phyloP scores from a whole-genome alignment of 1,139 yeast species.

The Kodamaea arcana region DNA sequence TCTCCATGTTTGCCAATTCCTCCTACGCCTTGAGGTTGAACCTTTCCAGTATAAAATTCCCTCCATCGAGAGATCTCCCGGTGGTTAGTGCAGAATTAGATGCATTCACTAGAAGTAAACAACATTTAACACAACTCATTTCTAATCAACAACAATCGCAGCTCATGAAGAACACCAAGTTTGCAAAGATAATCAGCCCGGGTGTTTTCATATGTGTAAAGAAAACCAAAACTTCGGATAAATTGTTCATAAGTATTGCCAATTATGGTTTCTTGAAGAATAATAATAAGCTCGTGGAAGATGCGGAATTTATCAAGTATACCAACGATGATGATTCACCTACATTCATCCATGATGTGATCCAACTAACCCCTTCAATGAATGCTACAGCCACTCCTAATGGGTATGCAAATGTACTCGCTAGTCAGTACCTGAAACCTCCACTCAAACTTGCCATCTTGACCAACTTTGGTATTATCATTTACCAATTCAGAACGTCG shows the following conservation, averaged over 20 bases:
- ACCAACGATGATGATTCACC: conserved; percentile 16
- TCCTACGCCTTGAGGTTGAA: conserved; percentile 22
- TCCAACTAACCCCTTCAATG: conserved; percentile 65
- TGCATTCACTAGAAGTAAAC: conserved; percentile 41
- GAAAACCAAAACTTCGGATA: conserved; percentile 42
- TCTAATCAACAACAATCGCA: conserved; percentile 44
- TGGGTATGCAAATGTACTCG: conserved; percentile 80
- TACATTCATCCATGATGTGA: conserved; percentile 62
- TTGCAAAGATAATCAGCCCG: conserved; percentile 65
- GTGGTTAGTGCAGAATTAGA: conserved; percentile 49
- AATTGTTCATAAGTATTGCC: conserved; percentile 70
- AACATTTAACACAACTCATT: conserved; percentile 39
- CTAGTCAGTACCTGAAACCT: conserved; percentile 69
- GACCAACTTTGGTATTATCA: conserved; percentile 73
- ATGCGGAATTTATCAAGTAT: conserved; percentile 68
- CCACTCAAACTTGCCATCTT: conserved; percentile 73
- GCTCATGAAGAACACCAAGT: conserved; percentile 43
- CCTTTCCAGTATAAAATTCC: conserved; percentile 60
- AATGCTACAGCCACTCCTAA: conserved; percentile 68
- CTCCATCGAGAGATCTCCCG: conserved; percentile 65
- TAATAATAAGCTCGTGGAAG: conserved; percentile 69
- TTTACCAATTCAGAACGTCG: conserved; percentile 75
- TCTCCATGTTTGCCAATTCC: conserved; percentile 21
- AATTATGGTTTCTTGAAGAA: conserved; percentile 81
- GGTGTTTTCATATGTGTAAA: conserved; percentile 66